Evolutionary conservation across 306 rosid genomes (phyloP), one percentile per base, ranked within the genome.

Genomic region (Sicyos baderoa): DNA sequence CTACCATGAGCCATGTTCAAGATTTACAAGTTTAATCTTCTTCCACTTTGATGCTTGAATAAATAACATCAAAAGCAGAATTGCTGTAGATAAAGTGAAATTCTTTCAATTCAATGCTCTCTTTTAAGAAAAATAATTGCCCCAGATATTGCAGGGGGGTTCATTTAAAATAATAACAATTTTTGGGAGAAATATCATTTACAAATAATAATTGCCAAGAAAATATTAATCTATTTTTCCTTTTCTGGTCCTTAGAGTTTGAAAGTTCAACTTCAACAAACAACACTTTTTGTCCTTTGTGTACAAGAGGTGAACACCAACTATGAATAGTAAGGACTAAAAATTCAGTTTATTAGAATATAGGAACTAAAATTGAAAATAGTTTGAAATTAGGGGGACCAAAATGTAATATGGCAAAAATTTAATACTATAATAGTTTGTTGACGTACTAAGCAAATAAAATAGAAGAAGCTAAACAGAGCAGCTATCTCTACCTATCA

Each of bases 41-140:
- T 48, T 14, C 44, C 56, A 8, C 37, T 8, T 23, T 22, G 56
- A 67, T 67, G 72, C 72, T 23, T 67, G 35, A 51, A 67, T 49
- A 67, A 67, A 25, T 23, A 22, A 25, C 44, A 65, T 49, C 45
- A 48, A 65, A 40, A 67, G 25, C 22, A 47, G 16, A 47, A 17
- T 54, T 66, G 22, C 10, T n/a, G 45, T 23, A 47, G 40, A 47
- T 15, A 25, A 1, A 3, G 45, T 22, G 27, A 67, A 66, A 11
- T 42, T 12, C n/a, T n/a, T n/a, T n/a, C n/a, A 21, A 44, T 19
- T 64, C 15, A 54, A 13, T 48, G n/a, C 49, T 49, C 12, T 61
- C 67, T 48, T 67, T 16, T 14, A 40, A 40, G 42, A 40, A 9
- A 40, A 40, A 40, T 40, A 40, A 40, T 40, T 40, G 45, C 45